Evolutionary conservation across 2,329 filamentous ascomycete genomes (phyloP), one percentile per base, ranked within the genome.

Genomic region (Nothophoma quercina): DNA sequence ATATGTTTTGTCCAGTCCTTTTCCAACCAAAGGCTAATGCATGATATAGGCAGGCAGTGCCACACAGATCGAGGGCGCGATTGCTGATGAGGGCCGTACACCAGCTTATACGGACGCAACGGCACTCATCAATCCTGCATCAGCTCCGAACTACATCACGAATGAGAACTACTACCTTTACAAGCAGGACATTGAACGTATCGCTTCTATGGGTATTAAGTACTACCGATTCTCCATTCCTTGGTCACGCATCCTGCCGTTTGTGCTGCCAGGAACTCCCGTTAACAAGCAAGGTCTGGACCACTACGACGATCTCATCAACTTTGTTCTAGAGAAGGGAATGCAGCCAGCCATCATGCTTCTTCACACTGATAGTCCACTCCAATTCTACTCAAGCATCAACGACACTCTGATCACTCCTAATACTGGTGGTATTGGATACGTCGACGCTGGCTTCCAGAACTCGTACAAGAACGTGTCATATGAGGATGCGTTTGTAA

Each of bases 121-220:
- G 8, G 55, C 34, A 26, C 40, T 67, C 1, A 21, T 54, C 8
- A 53, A 16, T 3, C 59, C 61, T 3, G 56, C 39, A 8, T 19
- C 36, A 3, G n/a, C 56, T 5, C 29, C 56, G 4, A 55, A 68
- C 33, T 65, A 55, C n/a, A 39, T 64, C 7, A 77, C 78, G 2
- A 81, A 78, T 33, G 79, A 81, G 67, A 77, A 83, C 48, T 84
- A 83, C 62, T 84, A 82, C 54, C 67, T 81, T 7, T 84, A 83
- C 60, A 83, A 83, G 64, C 82, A 83, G 66, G 80, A 84, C 33
- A 82, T 84, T 34, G 80, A 79, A 51, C 75, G 81, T 0, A 72
- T 84, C 7, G 81, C 81, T 1, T 74, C 78, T 2, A 75, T 84
- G 66, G 82, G 82, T 0, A 75, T 82, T 7, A 75, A 76, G 35